These are phyloP conservation scores for Beta vulgaris DNA, from an alignment of 148 eudicot species.

Conservation along the genomic window DNA sequence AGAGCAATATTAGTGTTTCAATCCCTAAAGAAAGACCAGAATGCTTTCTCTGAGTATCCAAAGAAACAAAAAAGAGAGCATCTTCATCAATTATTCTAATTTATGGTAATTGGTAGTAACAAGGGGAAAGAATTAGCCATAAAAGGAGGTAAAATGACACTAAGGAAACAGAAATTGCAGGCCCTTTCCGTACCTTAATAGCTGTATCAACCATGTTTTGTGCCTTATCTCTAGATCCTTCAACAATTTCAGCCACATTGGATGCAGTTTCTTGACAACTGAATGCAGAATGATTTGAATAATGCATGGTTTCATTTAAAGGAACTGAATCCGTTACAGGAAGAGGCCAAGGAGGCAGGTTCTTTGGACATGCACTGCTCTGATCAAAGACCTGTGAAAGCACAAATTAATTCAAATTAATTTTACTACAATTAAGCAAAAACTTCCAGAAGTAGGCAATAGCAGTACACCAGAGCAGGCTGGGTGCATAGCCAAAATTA, in stretches of 20 bases:
- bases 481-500: neutral
- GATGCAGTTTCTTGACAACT: constrained; percentile 42
- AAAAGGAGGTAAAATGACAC: neutral
- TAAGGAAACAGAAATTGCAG: neutral
- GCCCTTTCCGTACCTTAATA: constrained; percentile 52
- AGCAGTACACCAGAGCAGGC: neutral
- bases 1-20: neutral
- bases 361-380: constrained; percentile 42
- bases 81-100: neutral
- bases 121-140: neutral
- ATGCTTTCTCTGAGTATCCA: neutral
- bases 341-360: constrained; percentile 37
- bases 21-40: neutral
- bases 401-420: constrained; percentile 37
- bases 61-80: neutral
- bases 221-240: constrained; percentile 63
- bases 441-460: neutral
- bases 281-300: constrained; percentile 26
- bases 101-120: too few species aligned
- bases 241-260: constrained; percentile 57
- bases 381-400: constrained; percentile 43
- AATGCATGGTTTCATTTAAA: constrained; percentile 30
- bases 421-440: neutral
- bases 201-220: constrained; percentile 75
- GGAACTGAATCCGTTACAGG: constrained; percentile 29